Percentiles rank a stretch among this genome's conserved stretches.
Conservation (phyloP, 768 basidiomycete species). For the Lactifluus rugatus region DNA sequence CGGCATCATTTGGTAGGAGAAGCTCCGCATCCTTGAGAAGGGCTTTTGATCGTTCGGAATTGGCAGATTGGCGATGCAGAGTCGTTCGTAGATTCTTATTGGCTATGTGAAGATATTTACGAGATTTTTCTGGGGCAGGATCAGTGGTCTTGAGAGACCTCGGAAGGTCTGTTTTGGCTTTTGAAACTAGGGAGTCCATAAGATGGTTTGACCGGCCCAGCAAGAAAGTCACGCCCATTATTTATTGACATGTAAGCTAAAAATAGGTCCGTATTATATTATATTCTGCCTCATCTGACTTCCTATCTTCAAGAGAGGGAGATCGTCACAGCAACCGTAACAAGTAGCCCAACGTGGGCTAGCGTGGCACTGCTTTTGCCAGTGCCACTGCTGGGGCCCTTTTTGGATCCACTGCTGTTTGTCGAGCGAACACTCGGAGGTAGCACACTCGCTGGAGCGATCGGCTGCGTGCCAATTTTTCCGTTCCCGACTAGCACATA, state of each 20-base stretch:
- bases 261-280: no score
- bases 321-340: background rate
- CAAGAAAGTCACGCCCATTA: no score
- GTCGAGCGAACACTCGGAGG: constrained; percentile 35
- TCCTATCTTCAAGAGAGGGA: no score
- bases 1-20: constrained; percentile 58
- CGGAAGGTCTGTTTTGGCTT: constrained; percentile 45
- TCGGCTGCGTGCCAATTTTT: constrained; percentile 59
- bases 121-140: constrained; percentile 37
- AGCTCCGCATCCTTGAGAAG: constrained; percentile 64
- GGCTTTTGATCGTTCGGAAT: constrained; percentile 50
- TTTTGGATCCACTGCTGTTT: background rate
- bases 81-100: constrained; percentile 71
- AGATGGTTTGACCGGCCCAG: background rate
- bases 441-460: constrained; percentile 33
- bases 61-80: constrained; percentile 50
- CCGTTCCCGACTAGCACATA: constrained; percentile 75
- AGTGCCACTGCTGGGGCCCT: background rate
- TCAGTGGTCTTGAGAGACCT: constrained; percentile 52
- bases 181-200: constrained; percentile 11
- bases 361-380: background rate
- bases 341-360: background rate
- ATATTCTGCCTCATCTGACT: no score
- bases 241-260: no score
- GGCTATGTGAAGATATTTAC: constrained; percentile 50